These are phyloP conservation scores for Jasminum sambac DNA, from an alignment of 257 asterid species.

Conservation along the genomic window DNA sequence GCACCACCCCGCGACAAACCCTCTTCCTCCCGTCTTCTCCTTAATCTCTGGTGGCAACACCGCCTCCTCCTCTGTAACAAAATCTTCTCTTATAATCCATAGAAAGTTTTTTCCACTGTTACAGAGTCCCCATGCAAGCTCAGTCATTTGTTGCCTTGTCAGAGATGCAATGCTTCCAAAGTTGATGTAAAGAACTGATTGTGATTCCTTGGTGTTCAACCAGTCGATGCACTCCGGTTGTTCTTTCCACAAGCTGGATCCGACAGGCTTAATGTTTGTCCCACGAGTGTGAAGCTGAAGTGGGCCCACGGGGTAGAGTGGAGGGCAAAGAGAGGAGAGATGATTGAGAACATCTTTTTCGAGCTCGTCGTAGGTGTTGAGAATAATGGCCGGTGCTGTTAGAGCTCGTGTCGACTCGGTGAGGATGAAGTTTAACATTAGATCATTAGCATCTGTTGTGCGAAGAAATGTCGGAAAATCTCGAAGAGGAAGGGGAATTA, in stretches of 20 bases:
- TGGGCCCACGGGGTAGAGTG: constrained; percentile 11
- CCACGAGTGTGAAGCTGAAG: constrained; percentile 4
- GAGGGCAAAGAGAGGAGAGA: background rate
- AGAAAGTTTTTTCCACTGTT: constrained; percentile 28
- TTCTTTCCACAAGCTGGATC: constrained; percentile 11
- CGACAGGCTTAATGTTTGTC: background rate
- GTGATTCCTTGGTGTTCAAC: constrained; percentile 1
- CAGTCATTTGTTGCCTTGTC: constrained; percentile 19
- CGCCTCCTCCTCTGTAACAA: constrained; percentile 17
- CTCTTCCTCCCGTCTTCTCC: constrained; percentile 30
- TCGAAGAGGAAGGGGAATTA: background rate
- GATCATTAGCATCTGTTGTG: background rate
- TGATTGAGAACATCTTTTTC: constrained; percentile 9
- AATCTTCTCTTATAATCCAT: constrained; percentile 36
- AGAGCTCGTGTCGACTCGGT: background rate
- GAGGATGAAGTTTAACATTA: background rate
- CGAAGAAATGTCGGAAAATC: background rate
- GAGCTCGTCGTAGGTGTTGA: constrained; percentile 6
- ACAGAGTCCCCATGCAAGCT: constrained; percentile 40
- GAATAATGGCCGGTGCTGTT: background rate
- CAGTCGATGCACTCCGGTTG: background rate
- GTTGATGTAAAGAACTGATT: constrained; percentile 3
- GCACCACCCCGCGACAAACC: constrained; percentile 37
- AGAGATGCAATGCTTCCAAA: constrained; percentile 8
- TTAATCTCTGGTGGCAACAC: constrained; percentile 29